Evolutionary conservation across 345 rosid species (phyloP), one percentile per base, ranked within the genome.

Genomic region (Psidium guajava): DNA sequence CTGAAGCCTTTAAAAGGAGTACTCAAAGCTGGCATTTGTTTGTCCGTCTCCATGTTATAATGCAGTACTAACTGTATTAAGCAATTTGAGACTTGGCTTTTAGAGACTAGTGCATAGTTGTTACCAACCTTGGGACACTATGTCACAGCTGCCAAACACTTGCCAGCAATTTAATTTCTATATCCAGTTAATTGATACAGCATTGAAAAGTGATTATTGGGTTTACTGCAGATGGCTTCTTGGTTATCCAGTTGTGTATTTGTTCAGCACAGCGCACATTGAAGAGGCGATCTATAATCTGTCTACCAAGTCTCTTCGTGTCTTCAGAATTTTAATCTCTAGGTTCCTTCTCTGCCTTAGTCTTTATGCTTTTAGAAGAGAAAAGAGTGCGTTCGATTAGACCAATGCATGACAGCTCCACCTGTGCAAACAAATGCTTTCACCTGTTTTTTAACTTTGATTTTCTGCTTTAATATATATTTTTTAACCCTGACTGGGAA

Each of bases 221-320:
- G 82, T 88, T 51, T 87, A 61, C 84, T 82, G 56, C 93, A 97
- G 98, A 84, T 97, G 99, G 99, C 94, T 97, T 84, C 94, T 97
- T 86, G 98, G 95, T 84, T 95, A 97, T 89, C 98, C 98, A 25
- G 94, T 95, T 2, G 94, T 97, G 86, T 97, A 97, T 90, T 88
- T 97, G 91, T 97, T 97, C 84, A 77, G 94, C 91, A 95, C 91
- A 89, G 95, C 94, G 86, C 94, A 92, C 81, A 95, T 95, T 86
- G 92, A 90, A 86, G 95, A 93, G 52, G 98, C 98, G 80, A 91
- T 95, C 56, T 92, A 91, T 87, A 97, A 97, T 88, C 95, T 97
- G 80, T 94, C 98, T 42, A 95, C 97, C 86, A 95, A 95, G 90
- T 91, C 93, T 82, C 96, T 97, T 84, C 94, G 91, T 81, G 91